Evolutionary conservation across 2,329 filamentous ascomycete genomes (phyloP).

Genomic region (Exophiala xenobiotica): DNA sequence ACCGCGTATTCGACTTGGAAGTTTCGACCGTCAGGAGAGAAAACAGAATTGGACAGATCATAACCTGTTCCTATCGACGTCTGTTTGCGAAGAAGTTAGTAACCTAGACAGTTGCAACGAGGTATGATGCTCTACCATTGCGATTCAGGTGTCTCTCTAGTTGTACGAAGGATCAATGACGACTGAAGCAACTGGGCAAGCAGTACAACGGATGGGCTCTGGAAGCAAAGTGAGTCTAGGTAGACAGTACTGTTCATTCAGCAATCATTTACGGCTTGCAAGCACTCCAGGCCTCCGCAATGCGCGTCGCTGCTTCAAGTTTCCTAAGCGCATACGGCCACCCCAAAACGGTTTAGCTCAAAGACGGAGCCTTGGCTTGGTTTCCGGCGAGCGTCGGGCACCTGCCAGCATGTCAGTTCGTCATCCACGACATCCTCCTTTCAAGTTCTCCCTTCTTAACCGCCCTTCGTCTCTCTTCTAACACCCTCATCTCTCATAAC

Average conservation of each 20-base stretch:
- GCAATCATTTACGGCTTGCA: background rate
- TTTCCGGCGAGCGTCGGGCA: background rate
- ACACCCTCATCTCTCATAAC: background rate
- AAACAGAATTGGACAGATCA: conserved; percentile 99
- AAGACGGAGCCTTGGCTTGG: background rate
- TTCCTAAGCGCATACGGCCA: background rate
- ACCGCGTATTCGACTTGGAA: conserved; percentile 98
- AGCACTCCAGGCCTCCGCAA: conserved; percentile 2
- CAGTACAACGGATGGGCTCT: too few relatives aligned
- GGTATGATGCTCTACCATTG: conserved; percentile 8
- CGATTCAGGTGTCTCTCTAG: background rate
- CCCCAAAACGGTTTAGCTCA: conserved; percentile 1
- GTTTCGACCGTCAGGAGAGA: conserved; percentile 97
- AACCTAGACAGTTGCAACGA: background rate
- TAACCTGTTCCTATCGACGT: conserved; percentile 99
- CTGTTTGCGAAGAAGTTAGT: conserved; percentile 48
- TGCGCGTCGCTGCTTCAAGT: conserved; percentile 3
- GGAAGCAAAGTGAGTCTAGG: background rate
- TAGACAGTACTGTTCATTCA: background rate
- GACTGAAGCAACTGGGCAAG: too few relatives aligned
- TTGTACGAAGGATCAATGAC: too few relatives aligned
- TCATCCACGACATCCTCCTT: background rate
- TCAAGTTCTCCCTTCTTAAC: conserved; percentile 4
- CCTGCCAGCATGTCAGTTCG: background rate
- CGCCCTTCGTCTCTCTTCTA: background rate